A percentile compares a stretch with the other conserved stretches of the same genome.
These are phyloP conservation scores for Dictyostelium capitatum DNA, from an alignment of 78 protist genomes.

Conservation along the genomic window DNA sequence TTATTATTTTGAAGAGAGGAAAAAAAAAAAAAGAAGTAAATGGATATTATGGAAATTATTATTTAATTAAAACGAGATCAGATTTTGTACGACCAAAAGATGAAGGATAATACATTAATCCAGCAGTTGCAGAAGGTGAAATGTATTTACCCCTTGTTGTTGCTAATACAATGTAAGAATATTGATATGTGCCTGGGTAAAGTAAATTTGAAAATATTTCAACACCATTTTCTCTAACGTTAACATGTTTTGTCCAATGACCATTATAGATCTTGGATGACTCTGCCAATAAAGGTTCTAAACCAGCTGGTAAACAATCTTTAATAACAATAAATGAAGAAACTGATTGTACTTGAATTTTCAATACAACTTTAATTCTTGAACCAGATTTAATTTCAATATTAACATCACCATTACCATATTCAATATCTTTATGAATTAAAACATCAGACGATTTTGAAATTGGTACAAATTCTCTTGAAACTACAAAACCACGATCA, in stretches of 20 bases:
- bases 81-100: slow-evolving; percentile 47
- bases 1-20: no score
- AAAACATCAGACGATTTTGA: slow-evolving; percentile 4
- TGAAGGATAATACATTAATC: slow-evolving; percentile 58
- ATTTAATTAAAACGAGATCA: slow-evolving; percentile 19
- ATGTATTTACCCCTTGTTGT: slow-evolving; percentile 26
- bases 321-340: slow-evolving; percentile 22
- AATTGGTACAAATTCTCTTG: slow-evolving; percentile 18
- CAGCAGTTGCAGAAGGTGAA: slow-evolving; percentile 51
- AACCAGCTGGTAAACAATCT: slow-evolving; percentile 57
- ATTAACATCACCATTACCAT: background rate
- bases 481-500: slow-evolving; percentile 19
- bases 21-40: background rate
- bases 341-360: background rate
- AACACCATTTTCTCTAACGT: slow-evolving; percentile 42
- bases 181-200: slow-evolving; percentile 16
- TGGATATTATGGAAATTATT: background rate
- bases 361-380: slow-evolving; percentile 23
- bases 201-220: slow-evolving; percentile 33
- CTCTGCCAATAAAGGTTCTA: slow-evolving; percentile 15
- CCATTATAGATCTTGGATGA: background rate
- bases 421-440: background rate
- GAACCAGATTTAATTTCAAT: slow-evolving; percentile 42
- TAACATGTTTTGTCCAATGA: slow-evolving; percentile 29
- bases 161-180: background rate